These are phyloP conservation scores for Solanum bukasovii DNA, from an alignment of 257 asterid genomes.

Conservation along the genomic window DNA sequence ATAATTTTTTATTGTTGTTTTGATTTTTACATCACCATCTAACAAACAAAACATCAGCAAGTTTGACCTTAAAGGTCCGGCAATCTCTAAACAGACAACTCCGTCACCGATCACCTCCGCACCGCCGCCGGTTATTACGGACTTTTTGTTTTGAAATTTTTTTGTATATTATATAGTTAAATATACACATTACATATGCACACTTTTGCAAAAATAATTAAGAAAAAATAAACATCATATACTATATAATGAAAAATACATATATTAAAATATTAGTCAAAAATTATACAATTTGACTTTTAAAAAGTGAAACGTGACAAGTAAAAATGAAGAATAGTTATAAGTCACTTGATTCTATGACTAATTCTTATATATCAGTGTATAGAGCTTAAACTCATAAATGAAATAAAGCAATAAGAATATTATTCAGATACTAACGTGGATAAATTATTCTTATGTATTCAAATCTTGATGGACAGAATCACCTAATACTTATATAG, in stretches of 20 bases:
- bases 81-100: neutral
- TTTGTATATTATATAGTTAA: neutral
- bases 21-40: neutral
- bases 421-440: neutral
- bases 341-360: neutral
- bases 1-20: neutral
- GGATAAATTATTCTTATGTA: neutral
- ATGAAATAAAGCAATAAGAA: neutral
- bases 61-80: neutral
- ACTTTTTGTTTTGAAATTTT: neutral
- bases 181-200: neutral
- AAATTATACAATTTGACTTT: too few species aligned
- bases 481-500: neutral
- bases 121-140: neutral
- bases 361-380: neutral
- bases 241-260: too few species aligned
- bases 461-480: neutral
- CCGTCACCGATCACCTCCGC: neutral
- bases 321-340: neutral
- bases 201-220: neutral
- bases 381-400: too few species aligned
- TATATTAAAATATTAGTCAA: too few species aligned
- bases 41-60: neutral
- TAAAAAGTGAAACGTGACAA: too few species aligned
- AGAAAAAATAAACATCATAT: neutral